Percentiles rank a stretch among this genome's conserved stretches.
phyloP scores from a whole-genome alignment of 2,329 filamentous ascomycete species.

The Pyrenochaeta sp. region DNA sequence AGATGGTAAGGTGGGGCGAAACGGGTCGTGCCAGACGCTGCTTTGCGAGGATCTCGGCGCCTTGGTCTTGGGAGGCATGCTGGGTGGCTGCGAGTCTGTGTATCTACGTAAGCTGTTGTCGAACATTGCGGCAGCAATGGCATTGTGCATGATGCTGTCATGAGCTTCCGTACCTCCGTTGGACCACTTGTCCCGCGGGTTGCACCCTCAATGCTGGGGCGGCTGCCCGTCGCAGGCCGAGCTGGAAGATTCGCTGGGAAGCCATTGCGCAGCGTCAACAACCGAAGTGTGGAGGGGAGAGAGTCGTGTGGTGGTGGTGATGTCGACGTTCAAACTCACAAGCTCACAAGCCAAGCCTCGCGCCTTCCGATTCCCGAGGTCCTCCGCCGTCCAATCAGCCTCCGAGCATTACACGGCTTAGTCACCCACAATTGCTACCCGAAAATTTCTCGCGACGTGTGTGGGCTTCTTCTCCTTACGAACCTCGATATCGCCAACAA shows the following conservation, averaged over 20 bases:
- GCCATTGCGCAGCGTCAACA: slow-evolving; percentile 40
- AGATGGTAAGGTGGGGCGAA: slow-evolving; percentile 84
- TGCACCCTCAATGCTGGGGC: slow-evolving; percentile 52
- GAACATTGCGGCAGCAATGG: slow-evolving; percentile 3
- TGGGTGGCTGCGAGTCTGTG: slow-evolving; percentile 62
- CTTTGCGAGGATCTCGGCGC: slow-evolving; percentile 72
- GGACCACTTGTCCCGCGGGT: slow-evolving; percentile 50
- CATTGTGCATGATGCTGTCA: slow-evolving; percentile 17
- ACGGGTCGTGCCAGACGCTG: slow-evolving; percentile 85
- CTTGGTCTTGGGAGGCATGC: slow-evolving; percentile 63
- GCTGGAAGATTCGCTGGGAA: slow-evolving; percentile 56
- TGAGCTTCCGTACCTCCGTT: slow-evolving; percentile 55
- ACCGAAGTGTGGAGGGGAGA: slow-evolving; percentile 30
- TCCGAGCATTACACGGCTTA: slow-evolving; percentile 34
- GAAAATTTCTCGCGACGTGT: slow-evolving; percentile 41
- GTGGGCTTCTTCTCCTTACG: slow-evolving; percentile 31
- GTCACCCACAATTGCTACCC: slow-evolving; percentile 33
- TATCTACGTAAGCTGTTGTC: slow-evolving; percentile 11
- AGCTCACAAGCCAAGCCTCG: slow-evolving; percentile 22
- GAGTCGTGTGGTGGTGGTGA: slow-evolving; percentile 37
- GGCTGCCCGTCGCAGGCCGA: slow-evolving; percentile 51
- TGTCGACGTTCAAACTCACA: slow-evolving; percentile 34
- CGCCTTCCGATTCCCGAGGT: slow-evolving; percentile 36
- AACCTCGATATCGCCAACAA: slow-evolving; percentile 51
- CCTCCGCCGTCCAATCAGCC: slow-evolving; percentile 9